These are phyloP conservation scores for Neltuma alba DNA, from an alignment of 306 rosid genomes.

Conservation along the genomic window DNA sequence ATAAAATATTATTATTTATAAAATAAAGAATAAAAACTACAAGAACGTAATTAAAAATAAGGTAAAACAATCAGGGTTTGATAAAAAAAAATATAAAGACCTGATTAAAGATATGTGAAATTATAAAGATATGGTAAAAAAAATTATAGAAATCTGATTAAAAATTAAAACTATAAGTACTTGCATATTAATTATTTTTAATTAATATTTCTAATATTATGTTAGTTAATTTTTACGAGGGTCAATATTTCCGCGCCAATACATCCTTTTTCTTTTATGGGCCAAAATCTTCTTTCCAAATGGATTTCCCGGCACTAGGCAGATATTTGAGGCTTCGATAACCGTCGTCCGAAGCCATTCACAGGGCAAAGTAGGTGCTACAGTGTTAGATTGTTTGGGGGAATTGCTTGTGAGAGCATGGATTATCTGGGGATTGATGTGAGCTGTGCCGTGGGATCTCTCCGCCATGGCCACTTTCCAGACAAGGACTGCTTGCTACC, in stretches of 20 bases:
- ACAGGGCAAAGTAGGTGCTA: background rate
- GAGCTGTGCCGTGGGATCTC: constrained; percentile 75
- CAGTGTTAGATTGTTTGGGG: background rate
- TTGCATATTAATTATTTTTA: too few species aligned
- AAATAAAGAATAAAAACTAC: too few species aligned
- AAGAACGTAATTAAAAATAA: too few species aligned
- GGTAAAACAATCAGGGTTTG: too few species aligned
- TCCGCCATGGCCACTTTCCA: constrained; percentile 74
- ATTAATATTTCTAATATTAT: background rate
- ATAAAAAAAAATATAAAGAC: too few species aligned
- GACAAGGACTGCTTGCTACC: constrained; percentile 89
- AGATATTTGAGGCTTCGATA: background rate
- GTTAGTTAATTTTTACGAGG: background rate
- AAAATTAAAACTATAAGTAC: too few species aligned
- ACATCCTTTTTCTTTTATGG: too few species aligned
- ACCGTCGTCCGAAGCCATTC: background rate
- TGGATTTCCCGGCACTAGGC: background rate
- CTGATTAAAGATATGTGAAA: too few species aligned
- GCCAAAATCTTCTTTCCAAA: background rate
- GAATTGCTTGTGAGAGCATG: constrained; percentile 14
- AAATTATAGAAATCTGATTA: too few species aligned
- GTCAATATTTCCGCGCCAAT: background rate
- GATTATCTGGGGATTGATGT: constrained; percentile 51
- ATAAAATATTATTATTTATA: too few species aligned
- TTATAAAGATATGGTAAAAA: too few species aligned